Evolutionary conservation across 495 filamentous ascomycete genomes (phyloP).

Genomic region (Aspergillus mulundensis): DNA sequence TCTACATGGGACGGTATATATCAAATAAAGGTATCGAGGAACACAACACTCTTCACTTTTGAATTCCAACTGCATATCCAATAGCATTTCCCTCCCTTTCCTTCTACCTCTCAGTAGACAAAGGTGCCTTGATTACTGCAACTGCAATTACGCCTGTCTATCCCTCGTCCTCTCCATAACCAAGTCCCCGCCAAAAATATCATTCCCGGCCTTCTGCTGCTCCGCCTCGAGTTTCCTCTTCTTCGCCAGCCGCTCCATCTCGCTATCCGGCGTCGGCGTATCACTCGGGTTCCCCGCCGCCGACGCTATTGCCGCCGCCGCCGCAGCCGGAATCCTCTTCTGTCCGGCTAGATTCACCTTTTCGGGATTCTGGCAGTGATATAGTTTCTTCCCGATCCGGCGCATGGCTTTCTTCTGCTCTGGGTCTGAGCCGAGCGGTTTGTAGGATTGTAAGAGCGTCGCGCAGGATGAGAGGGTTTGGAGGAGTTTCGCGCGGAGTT

Average conservation of each 20-base stretch:
- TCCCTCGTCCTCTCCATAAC: constrained; percentile 36
- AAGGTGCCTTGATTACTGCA: neutral
- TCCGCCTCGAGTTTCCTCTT: constrained; percentile 40
- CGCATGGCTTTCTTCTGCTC: constrained; percentile 50
- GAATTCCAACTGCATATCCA: too few species aligned
- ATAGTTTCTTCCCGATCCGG: constrained; percentile 66
- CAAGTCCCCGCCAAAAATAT: constrained; percentile 42
- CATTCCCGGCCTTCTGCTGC: constrained; percentile 26
- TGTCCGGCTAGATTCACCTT: constrained; percentile 43
- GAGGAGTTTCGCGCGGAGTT: constrained; percentile 41
- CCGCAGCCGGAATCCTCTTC: constrained; percentile 34
- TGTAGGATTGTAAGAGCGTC: constrained; percentile 34
- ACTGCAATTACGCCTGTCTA: neutral
- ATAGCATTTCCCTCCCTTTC: neutral
- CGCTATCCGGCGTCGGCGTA: constrained; percentile 34
- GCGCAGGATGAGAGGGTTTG: constrained; percentile 40
- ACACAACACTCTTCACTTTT: too few species aligned
- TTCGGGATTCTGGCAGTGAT: constrained; percentile 72
- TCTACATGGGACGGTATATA: too few species aligned
- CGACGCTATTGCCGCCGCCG: constrained; percentile 15
- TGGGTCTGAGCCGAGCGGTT: constrained; percentile 39
- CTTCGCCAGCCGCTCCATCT: constrained; percentile 41
- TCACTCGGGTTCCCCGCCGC: constrained; percentile 15
- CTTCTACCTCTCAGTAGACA: neutral
- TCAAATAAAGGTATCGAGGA: too few species aligned